These are phyloP conservation scores for Colletotrichum limetticola DNA, from an alignment of 2,329 filamentous ascomycete species.

Conservation along the genomic window DNA sequence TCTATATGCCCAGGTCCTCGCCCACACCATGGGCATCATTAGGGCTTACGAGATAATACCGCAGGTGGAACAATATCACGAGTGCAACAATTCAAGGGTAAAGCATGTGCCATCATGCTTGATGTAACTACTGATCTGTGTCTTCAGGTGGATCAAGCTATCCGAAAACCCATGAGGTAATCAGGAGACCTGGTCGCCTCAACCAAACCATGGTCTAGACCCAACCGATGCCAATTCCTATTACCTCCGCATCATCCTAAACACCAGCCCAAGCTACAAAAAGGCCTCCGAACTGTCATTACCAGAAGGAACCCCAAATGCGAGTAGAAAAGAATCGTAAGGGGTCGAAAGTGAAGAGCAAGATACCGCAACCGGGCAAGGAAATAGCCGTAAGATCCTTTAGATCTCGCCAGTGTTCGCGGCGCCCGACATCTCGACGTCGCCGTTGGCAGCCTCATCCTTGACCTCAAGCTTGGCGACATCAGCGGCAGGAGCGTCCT, in stretches of 20 bases:
- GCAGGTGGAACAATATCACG: too few relatives aligned
- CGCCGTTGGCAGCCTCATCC: constrained; percentile 2
- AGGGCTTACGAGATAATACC: too few relatives aligned
- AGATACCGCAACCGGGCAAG: too few relatives aligned
- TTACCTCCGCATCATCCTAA: neutral
- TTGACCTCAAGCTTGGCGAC: constrained; percentile 27
- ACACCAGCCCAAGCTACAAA: neutral
- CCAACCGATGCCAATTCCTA: neutral
- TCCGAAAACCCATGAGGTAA: neutral
- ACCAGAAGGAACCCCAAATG: neutral
- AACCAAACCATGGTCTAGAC: neutral
- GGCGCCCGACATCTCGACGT: constrained; percentile 13
- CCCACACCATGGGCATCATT: too few relatives aligned
- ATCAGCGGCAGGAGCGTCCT: constrained; percentile 14
- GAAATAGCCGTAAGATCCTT: neutral
- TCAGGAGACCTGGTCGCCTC: neutral
- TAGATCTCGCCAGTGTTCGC: constrained; percentile 14
- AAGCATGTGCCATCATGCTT: neutral
- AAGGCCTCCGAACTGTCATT: neutral
- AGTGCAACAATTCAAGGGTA: neutral
- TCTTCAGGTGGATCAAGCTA: neutral
- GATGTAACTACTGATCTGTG: neutral
- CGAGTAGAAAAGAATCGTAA: neutral
- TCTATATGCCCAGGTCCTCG: neutral
- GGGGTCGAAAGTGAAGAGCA: neutral